phyloP scores from a whole-genome alignment of 2,329 filamentous ascomycete species.

The Lachnellula occidentalis region DNA sequence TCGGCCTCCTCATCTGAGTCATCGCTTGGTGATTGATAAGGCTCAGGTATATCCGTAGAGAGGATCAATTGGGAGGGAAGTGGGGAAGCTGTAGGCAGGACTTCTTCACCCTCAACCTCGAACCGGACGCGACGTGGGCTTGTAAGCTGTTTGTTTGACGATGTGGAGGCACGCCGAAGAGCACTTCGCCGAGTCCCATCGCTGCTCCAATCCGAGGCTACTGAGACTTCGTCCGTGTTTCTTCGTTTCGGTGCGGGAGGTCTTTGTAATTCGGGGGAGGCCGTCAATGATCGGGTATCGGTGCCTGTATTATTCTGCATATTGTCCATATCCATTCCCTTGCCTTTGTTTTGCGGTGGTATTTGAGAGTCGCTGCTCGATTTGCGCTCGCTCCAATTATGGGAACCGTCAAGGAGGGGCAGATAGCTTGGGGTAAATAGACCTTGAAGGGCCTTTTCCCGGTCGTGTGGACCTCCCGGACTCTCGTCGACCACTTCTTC shows the following conservation, averaged over 20 bases:
- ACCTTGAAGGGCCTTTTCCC: constrained; percentile 55
- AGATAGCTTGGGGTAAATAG: constrained; percentile 59
- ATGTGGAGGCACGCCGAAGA: constrained; percentile 48
- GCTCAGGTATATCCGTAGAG: constrained; percentile 11
- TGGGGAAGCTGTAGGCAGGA: constrained; percentile 55
- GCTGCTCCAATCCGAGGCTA: constrained; percentile 48
- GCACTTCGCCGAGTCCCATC: constrained; percentile 48
- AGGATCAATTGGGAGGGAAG: constrained; percentile 9
- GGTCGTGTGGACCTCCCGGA: constrained; percentile 44
- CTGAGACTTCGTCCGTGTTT: constrained; percentile 36
- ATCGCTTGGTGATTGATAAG: constrained; percentile 8
- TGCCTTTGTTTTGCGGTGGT: constrained; percentile 9
- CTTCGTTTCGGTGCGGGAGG: constrained; percentile 24
- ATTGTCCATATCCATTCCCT: constrained; percentile 16
- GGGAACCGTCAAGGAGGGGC: constrained; percentile 48
- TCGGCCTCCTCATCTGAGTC: constrained; percentile 32
- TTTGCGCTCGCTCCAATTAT: constrained; percentile 22
- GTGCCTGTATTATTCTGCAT: constrained; percentile 19
- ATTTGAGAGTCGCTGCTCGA: constrained; percentile 17
- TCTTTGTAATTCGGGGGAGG: constrained; percentile 20
- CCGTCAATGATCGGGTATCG: constrained; percentile 18
- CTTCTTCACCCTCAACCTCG: constrained; percentile 53
- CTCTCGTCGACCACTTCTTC: constrained; percentile 30
- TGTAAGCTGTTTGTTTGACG: constrained; percentile 37
- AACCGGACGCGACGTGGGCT: constrained; percentile 60